phyloP scores from a whole-genome alignment of 2,329 filamentous ascomycete genomes.

The Nigrospora sphaerica region DNA sequence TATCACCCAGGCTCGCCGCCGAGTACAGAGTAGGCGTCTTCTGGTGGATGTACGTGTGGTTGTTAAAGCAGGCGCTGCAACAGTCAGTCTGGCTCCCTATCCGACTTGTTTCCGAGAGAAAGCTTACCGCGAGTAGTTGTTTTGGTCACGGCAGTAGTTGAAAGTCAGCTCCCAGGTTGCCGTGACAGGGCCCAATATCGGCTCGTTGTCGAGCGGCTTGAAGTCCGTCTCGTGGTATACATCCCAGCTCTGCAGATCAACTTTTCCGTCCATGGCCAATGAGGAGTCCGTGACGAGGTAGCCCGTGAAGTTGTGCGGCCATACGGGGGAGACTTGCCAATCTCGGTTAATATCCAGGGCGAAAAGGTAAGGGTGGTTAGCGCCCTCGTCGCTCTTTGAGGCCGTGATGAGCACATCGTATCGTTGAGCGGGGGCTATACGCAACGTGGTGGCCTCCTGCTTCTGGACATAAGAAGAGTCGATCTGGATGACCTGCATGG shows the following conservation, averaged over 20 bases:
- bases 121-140: slow-evolving; percentile 51
- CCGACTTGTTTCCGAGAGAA: neutral
- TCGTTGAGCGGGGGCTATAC: slow-evolving; percentile 34
- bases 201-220: slow-evolving; percentile 44
- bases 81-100: neutral
- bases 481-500: slow-evolving; percentile 37
- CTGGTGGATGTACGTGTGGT: slow-evolving; percentile 58
- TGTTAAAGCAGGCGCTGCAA: slow-evolving; percentile 49
- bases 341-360: slow-evolving; percentile 37
- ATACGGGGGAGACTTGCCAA: slow-evolving; percentile 21
- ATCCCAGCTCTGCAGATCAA: slow-evolving; percentile 28
- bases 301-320: slow-evolving; percentile 34
- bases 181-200: slow-evolving; percentile 43
- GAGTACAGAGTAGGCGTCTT: slow-evolving; percentile 68
- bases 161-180: slow-evolving; percentile 50
- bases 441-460: slow-evolving; percentile 28
- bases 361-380: slow-evolving; percentile 36
- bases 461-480: slow-evolving; percentile 33
- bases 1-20: slow-evolving; percentile 48
- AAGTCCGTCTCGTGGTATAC: slow-evolving; percentile 59
- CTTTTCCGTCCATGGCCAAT: slow-evolving; percentile 15
- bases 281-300: slow-evolving; percentile 30
- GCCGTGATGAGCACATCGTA: slow-evolving; percentile 38
- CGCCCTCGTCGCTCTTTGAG: slow-evolving; percentile 22
- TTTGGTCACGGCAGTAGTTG: slow-evolving; percentile 50